Evolutionary conservation across 352 stramenopile genomes (phyloP).

Genomic region (Globisporangium barbulae): DNA sequence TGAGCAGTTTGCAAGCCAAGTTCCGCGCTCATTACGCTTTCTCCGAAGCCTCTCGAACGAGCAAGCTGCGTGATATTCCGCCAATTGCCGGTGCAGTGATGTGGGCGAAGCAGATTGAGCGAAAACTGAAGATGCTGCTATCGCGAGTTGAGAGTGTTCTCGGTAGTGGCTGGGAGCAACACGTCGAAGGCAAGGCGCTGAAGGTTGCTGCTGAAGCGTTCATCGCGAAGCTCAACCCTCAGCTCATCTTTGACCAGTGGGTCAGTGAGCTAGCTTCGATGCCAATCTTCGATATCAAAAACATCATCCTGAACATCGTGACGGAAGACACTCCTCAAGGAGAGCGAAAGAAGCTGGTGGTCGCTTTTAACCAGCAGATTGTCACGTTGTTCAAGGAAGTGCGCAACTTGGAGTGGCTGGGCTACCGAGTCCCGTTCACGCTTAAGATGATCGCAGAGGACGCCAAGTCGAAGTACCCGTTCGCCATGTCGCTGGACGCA

Average conservation of each 20-base stretch:
- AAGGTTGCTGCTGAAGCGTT: conserved; percentile 89
- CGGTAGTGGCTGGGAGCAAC: conserved; percentile 95
- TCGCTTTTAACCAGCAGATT: conserved; percentile 97
- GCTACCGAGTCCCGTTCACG: conserved; percentile 96
- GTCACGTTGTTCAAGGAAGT: conserved; percentile 99
- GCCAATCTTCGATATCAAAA: conserved; percentile 90
- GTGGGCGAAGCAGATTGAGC: conserved; percentile 99
- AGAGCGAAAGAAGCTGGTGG: conserved; percentile 74
- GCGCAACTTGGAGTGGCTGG: conserved; percentile 97
- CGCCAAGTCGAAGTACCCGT: conserved; percentile 95
- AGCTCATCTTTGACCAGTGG: conserved; percentile 95
- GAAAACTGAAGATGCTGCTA: conserved; percentile 97
- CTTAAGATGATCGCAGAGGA: conserved; percentile 95
- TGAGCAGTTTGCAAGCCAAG: conserved; percentile 95
- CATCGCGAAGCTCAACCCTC: conserved; percentile 82
- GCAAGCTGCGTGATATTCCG: conserved; percentile 95
- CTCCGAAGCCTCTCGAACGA: conserved; percentile 93
- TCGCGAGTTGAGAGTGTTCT: conserved; percentile 97
- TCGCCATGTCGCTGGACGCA: conserved; percentile 96
- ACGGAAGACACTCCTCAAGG: conserved; percentile 73
- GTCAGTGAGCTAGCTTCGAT: conserved; percentile 90
- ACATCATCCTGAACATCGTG: conserved; percentile 89
- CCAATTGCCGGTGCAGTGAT: conserved; percentile 98
- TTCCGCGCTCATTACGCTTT: conserved; percentile 95
- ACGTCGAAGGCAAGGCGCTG: conserved; percentile 95